These are phyloP conservation scores for Melampsora abietis-canadensis DNA, from an alignment of 1,284 basidiomycete genomes.

Conservation along the genomic window DNA sequence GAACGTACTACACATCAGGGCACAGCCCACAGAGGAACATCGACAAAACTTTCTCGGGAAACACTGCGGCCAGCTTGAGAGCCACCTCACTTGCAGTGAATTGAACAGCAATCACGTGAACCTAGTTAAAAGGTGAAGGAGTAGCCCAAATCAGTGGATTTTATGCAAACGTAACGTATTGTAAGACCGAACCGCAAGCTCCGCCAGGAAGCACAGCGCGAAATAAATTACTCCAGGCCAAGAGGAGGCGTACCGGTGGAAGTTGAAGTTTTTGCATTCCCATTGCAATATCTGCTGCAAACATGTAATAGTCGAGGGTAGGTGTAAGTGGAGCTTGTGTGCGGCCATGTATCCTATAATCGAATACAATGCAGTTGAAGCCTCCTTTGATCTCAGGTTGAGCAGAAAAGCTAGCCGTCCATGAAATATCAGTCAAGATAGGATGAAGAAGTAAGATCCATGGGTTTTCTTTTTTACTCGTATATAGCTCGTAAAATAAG, in stretches of 20 bases:
- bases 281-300: constrained; percentile 13
- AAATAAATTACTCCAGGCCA: not conserved
- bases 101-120: constrained; percentile 4
- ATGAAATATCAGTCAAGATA: not conserved
- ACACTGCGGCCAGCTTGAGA: constrained; percentile 1
- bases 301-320: constrained; percentile 1
- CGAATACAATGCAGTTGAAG: constrained; percentile 5
- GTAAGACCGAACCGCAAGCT: no score
- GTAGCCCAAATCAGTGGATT: no score
- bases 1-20: not conserved
- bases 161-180: no score
- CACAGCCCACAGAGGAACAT: not conserved
- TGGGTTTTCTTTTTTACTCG: not conserved
- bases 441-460: constrained; percentile 8
- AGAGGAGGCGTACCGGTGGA: not conserved
- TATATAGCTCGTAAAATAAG: not conserved
- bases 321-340: not conserved
- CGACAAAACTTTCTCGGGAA: constrained; percentile 1
- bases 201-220: not conserved
- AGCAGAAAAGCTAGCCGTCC: not conserved
- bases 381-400: not conserved
- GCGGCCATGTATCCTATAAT: not conserved
- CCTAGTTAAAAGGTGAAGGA: not conserved
- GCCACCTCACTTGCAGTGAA: constrained; percentile 5
- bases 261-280: constrained; percentile 4